Base-by-base conservation (phyloP, 345 rosid species). In the Aquilaria malaccensis region DNA sequence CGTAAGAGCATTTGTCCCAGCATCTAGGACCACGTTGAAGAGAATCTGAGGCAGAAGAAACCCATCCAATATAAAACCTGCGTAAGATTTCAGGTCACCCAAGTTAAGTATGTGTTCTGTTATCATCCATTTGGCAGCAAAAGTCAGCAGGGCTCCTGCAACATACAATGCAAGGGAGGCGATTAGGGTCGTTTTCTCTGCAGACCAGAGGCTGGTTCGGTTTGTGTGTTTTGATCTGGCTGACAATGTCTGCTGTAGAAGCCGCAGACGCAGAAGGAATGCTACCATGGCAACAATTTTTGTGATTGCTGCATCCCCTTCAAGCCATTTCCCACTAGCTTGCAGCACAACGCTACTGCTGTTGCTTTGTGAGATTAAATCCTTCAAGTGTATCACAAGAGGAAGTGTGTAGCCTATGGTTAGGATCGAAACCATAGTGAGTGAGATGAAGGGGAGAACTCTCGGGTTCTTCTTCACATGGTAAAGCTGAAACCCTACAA, bases 1-100 rank as follows among this genome's bases (percentile, higher is more conserved):
- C 29, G 82, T 60, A 46, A 82, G 80, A 11, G 60, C 58, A 13
- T 63, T 61, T 72, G 73, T 78, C 15, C 30, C 59, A 3, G 70
- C 70, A 70, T 73, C 67, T 47, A 51, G 50, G 63, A 82, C 61
- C 1, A 73, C 53, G 60, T 79, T 79, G 67, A 77, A 69, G n/a
- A 82, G 74, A 52, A 82, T 72, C 61, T 79, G 84, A n/a, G 86
- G 86, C 13, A 77, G 48, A 41, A 82, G 69, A 13, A 82, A 79
- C 9, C 84, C 73, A 50, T 77, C 80, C 37, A 74, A 69, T 62
- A 79, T 60, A 30, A 82, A 58, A 14, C 78, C 81, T 2, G 75
- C 78, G 54, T 74, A 75, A n/a, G 69, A 59, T 53, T 70, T 79
- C 55, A 75, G 56, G 37, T 49, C 48, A 32, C 50, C 61, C 45